Conservation (phyloP, 2,329 filamentous ascomycete species). For the Curvularia eragrostidis region DNA sequence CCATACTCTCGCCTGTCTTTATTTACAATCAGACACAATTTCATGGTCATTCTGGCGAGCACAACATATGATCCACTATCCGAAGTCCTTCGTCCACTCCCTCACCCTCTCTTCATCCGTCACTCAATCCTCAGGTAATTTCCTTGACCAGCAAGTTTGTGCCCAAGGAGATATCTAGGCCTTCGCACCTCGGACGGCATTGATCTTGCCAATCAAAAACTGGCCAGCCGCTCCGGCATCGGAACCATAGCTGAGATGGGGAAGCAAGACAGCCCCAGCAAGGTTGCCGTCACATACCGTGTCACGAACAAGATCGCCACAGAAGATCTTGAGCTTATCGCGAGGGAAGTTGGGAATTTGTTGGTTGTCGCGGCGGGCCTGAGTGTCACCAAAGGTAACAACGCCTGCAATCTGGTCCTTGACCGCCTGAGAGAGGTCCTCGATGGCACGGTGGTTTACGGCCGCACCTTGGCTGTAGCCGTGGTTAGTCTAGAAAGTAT, state of each 20-base stretch:
- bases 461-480: constrained; percentile 4
- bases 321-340: constrained; percentile 8
- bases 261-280: constrained; percentile 3
- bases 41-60: background rate
- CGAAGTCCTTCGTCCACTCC: background rate
- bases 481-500: background rate
- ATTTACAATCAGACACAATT: background rate
- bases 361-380: constrained; percentile 4
- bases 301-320: constrained; percentile 4
- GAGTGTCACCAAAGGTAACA: constrained; percentile 6
- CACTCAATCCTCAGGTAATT: background rate
- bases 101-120: background rate
- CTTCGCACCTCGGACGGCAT: background rate
- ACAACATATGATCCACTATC: background rate
- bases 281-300: constrained; percentile 10
- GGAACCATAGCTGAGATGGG: constrained; percentile 9
- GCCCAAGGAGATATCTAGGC: background rate
- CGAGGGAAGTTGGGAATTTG: constrained; percentile 9
- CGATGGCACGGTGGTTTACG: constrained; percentile 9
- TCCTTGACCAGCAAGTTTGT: background rate
- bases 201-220: constrained; percentile 10
- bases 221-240: constrained; percentile 4
- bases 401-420: constrained; percentile 8
- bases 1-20: background rate
- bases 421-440: constrained; percentile 3